Evolutionary conservation across 768 basidiomycete genomes (phyloP).

Genomic region (Amanita brunnescens): DNA sequence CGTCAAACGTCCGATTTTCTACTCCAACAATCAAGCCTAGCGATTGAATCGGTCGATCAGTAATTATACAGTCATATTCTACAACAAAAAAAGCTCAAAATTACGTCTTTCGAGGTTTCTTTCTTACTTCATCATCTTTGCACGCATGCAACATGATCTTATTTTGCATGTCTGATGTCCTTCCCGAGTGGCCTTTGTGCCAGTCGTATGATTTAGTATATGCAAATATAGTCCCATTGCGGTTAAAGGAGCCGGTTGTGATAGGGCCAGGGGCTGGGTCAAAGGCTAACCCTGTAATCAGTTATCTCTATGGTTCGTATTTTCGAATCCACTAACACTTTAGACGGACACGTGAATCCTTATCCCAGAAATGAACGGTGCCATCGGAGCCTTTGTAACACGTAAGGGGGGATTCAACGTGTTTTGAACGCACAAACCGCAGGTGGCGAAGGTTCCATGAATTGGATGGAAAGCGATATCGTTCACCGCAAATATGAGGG

Average conservation of each 20-base stretch:
- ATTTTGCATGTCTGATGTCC: constrained; percentile 60
- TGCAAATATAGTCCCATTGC: constrained; percentile 80
- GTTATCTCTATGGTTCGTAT: not conserved
- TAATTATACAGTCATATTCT: not conserved
- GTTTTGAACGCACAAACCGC: constrained; percentile 42
- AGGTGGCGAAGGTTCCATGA: constrained; percentile 50
- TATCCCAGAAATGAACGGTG: constrained; percentile 90
- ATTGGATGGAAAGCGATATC: constrained; percentile 28
- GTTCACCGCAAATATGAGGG: constrained; percentile 26
- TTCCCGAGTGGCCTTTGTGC: constrained; percentile 86
- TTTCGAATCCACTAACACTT: constrained; percentile 49
- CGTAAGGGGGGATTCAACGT: constrained; percentile 1
- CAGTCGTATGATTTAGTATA: constrained; percentile 92
- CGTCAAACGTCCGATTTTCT: too few relatives aligned
- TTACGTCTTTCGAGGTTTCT: constrained; percentile 24
- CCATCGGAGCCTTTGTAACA: constrained; percentile 59
- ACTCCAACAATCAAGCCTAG: too few relatives aligned
- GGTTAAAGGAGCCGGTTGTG: constrained; percentile 74
- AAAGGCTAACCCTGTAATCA: constrained; percentile 40
- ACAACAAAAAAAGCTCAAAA: not conserved
- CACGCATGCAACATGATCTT: constrained; percentile 78
- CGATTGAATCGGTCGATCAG: too few relatives aligned
- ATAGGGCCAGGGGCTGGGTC: constrained; percentile 71
- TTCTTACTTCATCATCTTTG: constrained; percentile 82
- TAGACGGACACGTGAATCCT: constrained; percentile 82